phyloP scores from a whole-genome alignment of 2,329 filamentous ascomycete species.

The Calonectria pauciramosa region DNA sequence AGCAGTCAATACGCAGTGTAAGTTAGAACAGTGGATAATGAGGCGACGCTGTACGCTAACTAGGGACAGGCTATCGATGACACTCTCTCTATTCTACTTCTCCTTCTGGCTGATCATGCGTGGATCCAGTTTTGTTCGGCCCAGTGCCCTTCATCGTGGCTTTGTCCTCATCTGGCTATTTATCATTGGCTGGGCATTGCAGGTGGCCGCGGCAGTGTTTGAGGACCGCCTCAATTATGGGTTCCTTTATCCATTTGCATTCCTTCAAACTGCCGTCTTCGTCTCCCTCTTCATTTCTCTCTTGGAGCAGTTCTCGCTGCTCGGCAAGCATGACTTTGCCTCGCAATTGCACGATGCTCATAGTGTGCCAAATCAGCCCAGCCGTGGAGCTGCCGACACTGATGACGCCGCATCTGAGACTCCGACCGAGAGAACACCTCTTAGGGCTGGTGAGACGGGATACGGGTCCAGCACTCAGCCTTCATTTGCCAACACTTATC shows the following conservation, averaged over 20 bases:
- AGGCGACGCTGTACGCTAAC: constrained; percentile 32
- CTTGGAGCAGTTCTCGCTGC: constrained; percentile 83
- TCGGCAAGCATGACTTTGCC: constrained; percentile 78
- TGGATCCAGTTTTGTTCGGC: constrained; percentile 82
- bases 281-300: constrained; percentile 81
- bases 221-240: constrained; percentile 81
- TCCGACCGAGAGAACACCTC: constrained; percentile 68
- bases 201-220: constrained; percentile 81
- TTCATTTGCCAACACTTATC: constrained; percentile 69
- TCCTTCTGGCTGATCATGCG: constrained; percentile 86
- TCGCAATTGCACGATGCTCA: constrained; percentile 67
- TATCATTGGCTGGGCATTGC: constrained; percentile 76
- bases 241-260: constrained; percentile 84
- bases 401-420: constrained; percentile 44
- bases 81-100: constrained; percentile 84
- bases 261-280: constrained; percentile 83
- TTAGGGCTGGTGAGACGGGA: constrained; percentile 55
- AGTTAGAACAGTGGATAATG: constrained; percentile 41
- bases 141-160: constrained; percentile 86
- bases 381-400: constrained; percentile 39
- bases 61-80: constrained; percentile 79
- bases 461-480: constrained; percentile 58
- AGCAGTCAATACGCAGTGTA: constrained; percentile 86
- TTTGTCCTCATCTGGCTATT: constrained; percentile 91
- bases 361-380: constrained; percentile 56